These are phyloP conservation scores for Alternaria sp. DNA, from an alignment of 2,329 filamentous ascomycete genomes.

Conservation along the genomic window DNA sequence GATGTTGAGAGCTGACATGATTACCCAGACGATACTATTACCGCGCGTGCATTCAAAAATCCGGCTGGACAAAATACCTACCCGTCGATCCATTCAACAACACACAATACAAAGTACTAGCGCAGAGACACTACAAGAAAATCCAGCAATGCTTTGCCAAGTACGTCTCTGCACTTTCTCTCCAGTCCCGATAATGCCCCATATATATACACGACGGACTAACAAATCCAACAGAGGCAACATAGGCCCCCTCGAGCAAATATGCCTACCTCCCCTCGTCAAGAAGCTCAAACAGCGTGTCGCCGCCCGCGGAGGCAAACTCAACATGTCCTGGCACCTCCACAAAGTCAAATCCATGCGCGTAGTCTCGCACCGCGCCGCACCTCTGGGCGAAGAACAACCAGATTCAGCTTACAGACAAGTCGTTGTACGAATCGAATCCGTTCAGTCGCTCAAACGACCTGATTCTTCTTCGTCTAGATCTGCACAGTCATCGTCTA, in stretches of 20 bases:
- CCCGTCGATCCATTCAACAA: slow-evolving; percentile 26
- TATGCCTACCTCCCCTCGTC: slow-evolving; percentile 65
- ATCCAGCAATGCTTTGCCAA: slow-evolving; percentile 69
- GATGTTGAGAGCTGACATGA: slow-evolving; percentile 6
- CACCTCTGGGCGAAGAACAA: slow-evolving; percentile 51
- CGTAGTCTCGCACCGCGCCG: slow-evolving; percentile 65
- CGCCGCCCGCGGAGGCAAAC: slow-evolving; percentile 56
- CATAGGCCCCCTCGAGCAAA: slow-evolving; percentile 38
- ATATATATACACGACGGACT: not conserved
- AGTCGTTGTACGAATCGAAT: slow-evolving; percentile 37
- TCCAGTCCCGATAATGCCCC: slow-evolving; percentile 4
- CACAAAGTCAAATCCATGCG: slow-evolving; percentile 51
- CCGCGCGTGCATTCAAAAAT: slow-evolving; percentile 25
- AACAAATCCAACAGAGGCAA: slow-evolving; percentile 28
- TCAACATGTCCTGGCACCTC: slow-evolving; percentile 58
- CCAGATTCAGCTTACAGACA: slow-evolving; percentile 38
- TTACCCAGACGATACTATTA: slow-evolving; percentile 24
- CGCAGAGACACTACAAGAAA: slow-evolving; percentile 67
- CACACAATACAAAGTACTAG: slow-evolving; percentile 44
- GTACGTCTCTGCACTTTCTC: slow-evolving; percentile 15
- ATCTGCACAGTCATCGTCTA: not conserved
- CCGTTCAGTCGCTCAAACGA: slow-evolving; percentile 29
- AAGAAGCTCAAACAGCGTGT: slow-evolving; percentile 64
- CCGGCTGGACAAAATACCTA: slow-evolving; percentile 18
- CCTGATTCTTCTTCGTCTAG: not conserved